phyloP scores from a whole-genome alignment of 495 filamentous ascomycete species.

The Penicillium crystallinum region DNA sequence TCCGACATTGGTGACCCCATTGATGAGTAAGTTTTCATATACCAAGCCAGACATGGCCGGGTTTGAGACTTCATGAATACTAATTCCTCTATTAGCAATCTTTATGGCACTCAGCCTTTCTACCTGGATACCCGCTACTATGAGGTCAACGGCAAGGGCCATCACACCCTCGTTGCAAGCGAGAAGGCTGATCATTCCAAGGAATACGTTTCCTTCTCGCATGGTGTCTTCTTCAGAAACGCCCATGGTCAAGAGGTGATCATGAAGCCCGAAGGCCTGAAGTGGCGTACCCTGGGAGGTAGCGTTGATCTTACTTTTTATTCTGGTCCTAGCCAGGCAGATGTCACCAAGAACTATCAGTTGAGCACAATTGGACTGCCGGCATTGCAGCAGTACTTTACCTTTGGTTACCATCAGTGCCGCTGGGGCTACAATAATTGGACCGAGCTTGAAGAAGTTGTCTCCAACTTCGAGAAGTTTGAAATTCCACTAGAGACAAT shows the following conservation, averaged over 20 bases:
- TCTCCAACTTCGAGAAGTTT: slow-evolving; percentile 54
- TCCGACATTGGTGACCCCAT: slow-evolving; percentile 63
- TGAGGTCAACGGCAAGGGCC: slow-evolving; percentile 49
- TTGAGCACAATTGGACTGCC: slow-evolving; percentile 52
- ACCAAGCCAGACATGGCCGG: neutral
- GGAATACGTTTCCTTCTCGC: slow-evolving; percentile 56
- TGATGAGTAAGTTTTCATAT: slow-evolving; percentile 40
- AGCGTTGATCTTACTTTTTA: slow-evolving; percentile 61
- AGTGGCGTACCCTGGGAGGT: slow-evolving; percentile 67
- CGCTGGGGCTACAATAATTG: slow-evolving; percentile 62
- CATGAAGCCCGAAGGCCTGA: slow-evolving; percentile 58
- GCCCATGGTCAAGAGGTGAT: slow-evolving; percentile 74
- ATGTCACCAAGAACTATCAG: slow-evolving; percentile 55
- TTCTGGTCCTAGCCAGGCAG: slow-evolving; percentile 51
- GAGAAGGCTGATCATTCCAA: slow-evolving; percentile 48
- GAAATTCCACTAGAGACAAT: slow-evolving; percentile 62
- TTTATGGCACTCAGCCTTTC: slow-evolving; percentile 59
- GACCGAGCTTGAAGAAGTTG: slow-evolving; percentile 49
- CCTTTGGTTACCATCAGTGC: slow-evolving; percentile 61
- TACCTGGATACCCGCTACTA: slow-evolving; percentile 64
- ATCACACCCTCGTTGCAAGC: slow-evolving; percentile 48
- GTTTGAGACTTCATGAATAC: neutral
- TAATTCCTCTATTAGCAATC: slow-evolving; percentile 32
- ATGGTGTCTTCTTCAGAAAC: slow-evolving; percentile 59
- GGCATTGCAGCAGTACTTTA: slow-evolving; percentile 59